A percentile compares a stretch with the other conserved stretches of the same genome.
Conservation (phyloP, 1,284 basidiomycete species). For the Cystobasidium slooffiae region DNA sequence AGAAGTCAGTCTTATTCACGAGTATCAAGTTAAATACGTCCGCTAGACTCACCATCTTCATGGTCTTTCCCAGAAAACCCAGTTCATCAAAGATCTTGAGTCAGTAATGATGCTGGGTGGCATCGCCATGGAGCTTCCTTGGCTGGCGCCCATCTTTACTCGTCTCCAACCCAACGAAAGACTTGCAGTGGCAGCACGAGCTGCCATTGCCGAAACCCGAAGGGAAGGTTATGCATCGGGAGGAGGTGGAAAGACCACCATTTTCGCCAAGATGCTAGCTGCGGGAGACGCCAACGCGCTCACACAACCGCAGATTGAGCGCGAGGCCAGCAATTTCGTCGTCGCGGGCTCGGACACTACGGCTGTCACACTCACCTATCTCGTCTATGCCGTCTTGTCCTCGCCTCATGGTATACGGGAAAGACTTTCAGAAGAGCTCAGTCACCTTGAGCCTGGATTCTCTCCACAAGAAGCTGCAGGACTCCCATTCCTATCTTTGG, state of each 20-base stretch:
- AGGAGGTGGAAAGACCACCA: background rate
- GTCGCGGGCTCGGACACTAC: conserved; percentile 32
- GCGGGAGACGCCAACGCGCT: conserved; percentile 6
- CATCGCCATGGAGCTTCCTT: conserved; percentile 8
- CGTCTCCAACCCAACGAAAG: conserved; percentile 8
- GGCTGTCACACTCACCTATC: conserved; percentile 17
- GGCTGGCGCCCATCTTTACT: background rate
- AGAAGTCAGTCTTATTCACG: background rate
- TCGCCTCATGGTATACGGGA: background rate
- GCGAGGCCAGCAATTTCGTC: conserved; percentile 17
- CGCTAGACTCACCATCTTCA: background rate
- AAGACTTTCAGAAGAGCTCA: background rate
- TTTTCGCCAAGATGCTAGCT: conserved; percentile 24
- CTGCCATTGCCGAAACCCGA: background rate
- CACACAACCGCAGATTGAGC: background rate
- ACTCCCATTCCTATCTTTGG: conserved; percentile 9
- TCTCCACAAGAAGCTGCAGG: conserved; percentile 2
- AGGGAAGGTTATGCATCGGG: background rate
- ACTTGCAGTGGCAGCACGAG: conserved; percentile 3
- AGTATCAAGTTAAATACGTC: background rate
- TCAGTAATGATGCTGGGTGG: conserved; percentile 18
- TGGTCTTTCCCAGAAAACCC: conserved; percentile 11
- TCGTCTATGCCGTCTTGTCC: conserved; percentile 22
- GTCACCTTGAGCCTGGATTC: background rate
- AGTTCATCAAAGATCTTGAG: conserved; percentile 24